Evolutionary conservation across 2,329 filamentous ascomycete species (phyloP).

Genomic region (Acephala macrosclerotiorum): DNA sequence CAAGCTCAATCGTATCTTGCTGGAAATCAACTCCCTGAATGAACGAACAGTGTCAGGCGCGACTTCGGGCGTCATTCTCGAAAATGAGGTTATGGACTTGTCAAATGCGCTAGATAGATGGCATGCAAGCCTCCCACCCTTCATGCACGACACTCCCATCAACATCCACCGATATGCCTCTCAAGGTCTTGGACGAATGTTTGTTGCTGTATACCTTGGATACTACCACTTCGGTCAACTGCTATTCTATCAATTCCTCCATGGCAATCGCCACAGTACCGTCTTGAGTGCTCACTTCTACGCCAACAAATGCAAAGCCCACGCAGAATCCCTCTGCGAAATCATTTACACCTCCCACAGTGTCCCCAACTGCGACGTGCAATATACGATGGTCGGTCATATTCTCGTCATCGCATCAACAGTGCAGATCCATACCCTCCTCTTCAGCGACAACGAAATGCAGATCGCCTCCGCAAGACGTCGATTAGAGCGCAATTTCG

Average conservation of each 20-base stretch:
- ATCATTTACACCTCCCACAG: constrained; percentile 50
- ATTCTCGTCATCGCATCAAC: constrained; percentile 55
- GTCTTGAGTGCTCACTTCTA: constrained; percentile 36
- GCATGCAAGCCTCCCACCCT: constrained; percentile 45
- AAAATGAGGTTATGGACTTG: constrained; percentile 34
- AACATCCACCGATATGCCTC: constrained; percentile 49
- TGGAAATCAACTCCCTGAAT: constrained; percentile 51
- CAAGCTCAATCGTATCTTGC: constrained; percentile 48
- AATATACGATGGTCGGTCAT: constrained; percentile 54
- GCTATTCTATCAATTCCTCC: constrained; percentile 56
- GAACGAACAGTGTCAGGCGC: constrained; percentile 42
- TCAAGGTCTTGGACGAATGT: constrained; percentile 51
- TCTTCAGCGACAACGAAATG: constrained; percentile 48
- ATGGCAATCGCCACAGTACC: constrained; percentile 39
- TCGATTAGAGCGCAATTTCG: constrained; percentile 53
- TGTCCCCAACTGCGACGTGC: constrained; percentile 48
- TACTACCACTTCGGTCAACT: constrained; percentile 56
- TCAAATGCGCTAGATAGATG: constrained; percentile 47
- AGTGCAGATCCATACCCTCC: constrained; percentile 54
- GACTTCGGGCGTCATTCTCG: constrained; percentile 25
- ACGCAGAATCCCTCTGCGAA: constrained; percentile 50
- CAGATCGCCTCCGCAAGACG: constrained; percentile 47
- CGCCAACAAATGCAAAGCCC: constrained; percentile 49
- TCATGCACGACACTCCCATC: constrained; percentile 47
- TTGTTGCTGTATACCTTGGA: constrained; percentile 54